Conservation (phyloP, 768 basidiomycete genomes). For the Suillus subaureus region DNA sequence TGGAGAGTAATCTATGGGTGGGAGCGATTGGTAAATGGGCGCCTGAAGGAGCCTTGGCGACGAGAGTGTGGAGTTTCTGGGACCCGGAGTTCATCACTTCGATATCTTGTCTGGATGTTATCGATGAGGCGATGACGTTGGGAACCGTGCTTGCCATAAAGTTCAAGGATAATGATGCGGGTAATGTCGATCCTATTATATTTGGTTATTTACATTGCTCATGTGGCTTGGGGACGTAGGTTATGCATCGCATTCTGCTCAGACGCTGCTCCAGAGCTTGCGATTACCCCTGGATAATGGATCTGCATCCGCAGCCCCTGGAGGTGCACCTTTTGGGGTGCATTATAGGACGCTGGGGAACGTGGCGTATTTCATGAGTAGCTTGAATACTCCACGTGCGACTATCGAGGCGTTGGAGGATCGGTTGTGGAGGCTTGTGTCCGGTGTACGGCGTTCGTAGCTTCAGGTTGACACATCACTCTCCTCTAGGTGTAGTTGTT, state of each 20-base stretch:
- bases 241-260: slow-evolving; percentile 66
- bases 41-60: slow-evolving; percentile 9
- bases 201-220: not conserved
- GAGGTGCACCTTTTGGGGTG: slow-evolving; percentile 63
- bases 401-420: slow-evolving; percentile 64
- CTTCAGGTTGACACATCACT: not conserved
- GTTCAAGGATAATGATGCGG: slow-evolving; percentile 55
- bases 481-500: not conserved
- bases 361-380: slow-evolving; percentile 91
- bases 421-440: slow-evolving; percentile 51
- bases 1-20: slow-evolving; percentile 55
- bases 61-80: slow-evolving; percentile 86
- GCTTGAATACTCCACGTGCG: slow-evolving; percentile 66
- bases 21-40: slow-evolving; percentile 64
- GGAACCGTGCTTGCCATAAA: slow-evolving; percentile 86
- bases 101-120: slow-evolving; percentile 54
- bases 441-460: not conserved
- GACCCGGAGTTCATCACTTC: slow-evolving; percentile 66
- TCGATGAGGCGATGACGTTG: slow-evolving; percentile 82
- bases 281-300: slow-evolving; percentile 30
- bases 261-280: slow-evolving; percentile 57
- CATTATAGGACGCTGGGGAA: slow-evolving; percentile 90
- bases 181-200: slow-evolving; percentile 38
- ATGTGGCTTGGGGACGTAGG: slow-evolving; percentile 34
- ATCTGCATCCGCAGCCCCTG: slow-evolving; percentile 45